Conservation (phyloP, 805 yeast genomes). For the Cyberlindnera maritima region DNA sequence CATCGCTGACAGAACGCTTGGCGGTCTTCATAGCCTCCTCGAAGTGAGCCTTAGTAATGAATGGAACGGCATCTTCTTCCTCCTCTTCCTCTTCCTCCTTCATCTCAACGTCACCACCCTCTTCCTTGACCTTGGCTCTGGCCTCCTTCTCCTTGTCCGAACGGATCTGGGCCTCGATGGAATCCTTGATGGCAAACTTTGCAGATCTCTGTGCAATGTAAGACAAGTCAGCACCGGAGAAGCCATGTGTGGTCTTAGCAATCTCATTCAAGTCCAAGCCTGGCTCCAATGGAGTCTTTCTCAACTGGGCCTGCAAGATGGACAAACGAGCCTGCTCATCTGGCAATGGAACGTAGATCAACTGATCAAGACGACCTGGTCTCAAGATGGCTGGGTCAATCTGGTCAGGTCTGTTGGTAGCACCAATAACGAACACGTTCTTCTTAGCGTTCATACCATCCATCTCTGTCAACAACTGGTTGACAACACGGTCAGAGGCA, state of each 20-base stretch:
- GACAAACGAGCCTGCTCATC: slow-evolving; percentile 93
- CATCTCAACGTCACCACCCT: slow-evolving; percentile 50
- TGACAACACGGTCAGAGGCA: slow-evolving; percentile 93
- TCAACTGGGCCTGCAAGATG: slow-evolving; percentile 90
- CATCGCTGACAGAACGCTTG: slow-evolving; percentile 93
- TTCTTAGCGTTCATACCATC: slow-evolving; percentile 99
- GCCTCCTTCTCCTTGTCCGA: slow-evolving; percentile 44
- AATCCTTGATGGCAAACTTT: slow-evolving; percentile 96
- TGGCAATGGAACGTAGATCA: slow-evolving; percentile 97
- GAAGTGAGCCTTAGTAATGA: slow-evolving; percentile 86
- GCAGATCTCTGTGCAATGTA: slow-evolving; percentile 99
- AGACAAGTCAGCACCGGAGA: slow-evolving; percentile 98
- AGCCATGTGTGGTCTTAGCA: slow-evolving; percentile 93
- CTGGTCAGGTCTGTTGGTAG: slow-evolving; percentile 99
- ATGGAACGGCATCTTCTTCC: slow-evolving; percentile 96
- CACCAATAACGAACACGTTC: slow-evolving; percentile 98
- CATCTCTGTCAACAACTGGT: slow-evolving; percentile 96
- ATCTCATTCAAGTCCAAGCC: slow-evolving; percentile 85
- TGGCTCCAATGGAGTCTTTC: slow-evolving; percentile 98
- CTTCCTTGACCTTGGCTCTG: slow-evolving; percentile 36
- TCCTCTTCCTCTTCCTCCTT: slow-evolving; percentile 56
- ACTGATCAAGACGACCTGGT: slow-evolving; percentile 98
- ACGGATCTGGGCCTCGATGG: slow-evolving; percentile 78
- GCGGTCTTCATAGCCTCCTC: slow-evolving; percentile 99
- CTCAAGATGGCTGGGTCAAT: slow-evolving; percentile 97